phyloP scores from a whole-genome alignment of 805 yeast species.

The Lachancea kluyveri region DNA sequence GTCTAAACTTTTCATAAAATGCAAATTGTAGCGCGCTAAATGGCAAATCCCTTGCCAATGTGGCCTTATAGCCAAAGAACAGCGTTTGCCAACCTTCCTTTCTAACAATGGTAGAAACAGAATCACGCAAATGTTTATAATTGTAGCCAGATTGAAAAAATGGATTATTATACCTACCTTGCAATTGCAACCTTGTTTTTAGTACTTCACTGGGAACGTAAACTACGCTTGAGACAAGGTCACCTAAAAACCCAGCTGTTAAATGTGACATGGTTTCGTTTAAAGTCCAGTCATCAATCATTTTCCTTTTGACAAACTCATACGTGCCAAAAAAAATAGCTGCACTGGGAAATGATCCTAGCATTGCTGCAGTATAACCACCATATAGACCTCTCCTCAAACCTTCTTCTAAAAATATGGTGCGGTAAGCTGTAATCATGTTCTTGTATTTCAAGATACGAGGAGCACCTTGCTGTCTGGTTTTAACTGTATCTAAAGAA shows the following conservation, averaged over 20 bases:
- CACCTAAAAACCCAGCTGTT: constrained; percentile 89
- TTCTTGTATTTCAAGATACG: constrained; percentile 54
- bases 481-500: constrained; percentile 92
- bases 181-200: constrained; percentile 88
- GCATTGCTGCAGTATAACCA: constrained; percentile 86
- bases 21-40: constrained; percentile 95
- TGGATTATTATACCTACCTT: constrained; percentile 80
- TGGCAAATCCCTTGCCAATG: constrained; percentile 87
- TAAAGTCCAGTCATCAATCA: constrained; percentile 55
- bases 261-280: constrained; percentile 80
- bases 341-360: constrained; percentile 92
- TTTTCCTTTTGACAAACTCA: constrained; percentile 66
- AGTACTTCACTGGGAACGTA: constrained; percentile 95
- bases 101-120: constrained; percentile 54
- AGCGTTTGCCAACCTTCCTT: constrained; percentile 73
- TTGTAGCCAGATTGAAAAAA: constrained; percentile 80
- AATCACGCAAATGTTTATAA: constrained; percentile 68
- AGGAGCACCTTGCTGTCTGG: constrained; percentile 95
- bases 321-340: constrained; percentile 91
- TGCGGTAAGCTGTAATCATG: constrained; percentile 68
- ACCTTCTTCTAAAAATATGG: constrained; percentile 83
- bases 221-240: constrained; percentile 76
- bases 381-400: constrained; percentile 77
- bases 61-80: constrained; percentile 90
- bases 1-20: constrained; percentile 80